Evolutionary conservation across 1,139 yeast species (phyloP).

Genomic region (Scheffersomyces quercinus): DNA sequence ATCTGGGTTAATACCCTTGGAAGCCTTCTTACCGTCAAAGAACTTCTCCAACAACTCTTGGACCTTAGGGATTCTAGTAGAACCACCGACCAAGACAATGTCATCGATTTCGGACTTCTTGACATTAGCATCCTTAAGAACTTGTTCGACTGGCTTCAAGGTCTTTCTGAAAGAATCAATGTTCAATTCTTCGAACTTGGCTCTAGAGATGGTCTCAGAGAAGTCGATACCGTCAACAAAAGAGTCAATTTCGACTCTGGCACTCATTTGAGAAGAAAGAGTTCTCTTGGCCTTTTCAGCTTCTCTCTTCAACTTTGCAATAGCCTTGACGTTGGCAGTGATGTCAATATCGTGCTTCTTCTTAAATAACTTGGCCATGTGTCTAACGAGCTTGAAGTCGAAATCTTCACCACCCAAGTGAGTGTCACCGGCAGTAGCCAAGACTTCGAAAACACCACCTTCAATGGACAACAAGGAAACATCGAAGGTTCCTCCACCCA

Average conservation of each 20-base stretch:
- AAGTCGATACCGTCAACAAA: constrained; percentile 95
- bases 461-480: constrained; percentile 52
- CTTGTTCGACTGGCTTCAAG: constrained; percentile 91
- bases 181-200: constrained; percentile 93
- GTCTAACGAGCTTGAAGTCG: constrained; percentile 84
- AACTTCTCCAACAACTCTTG: constrained; percentile 84
- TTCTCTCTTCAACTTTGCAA: constrained; percentile 90
- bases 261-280: constrained; percentile 83
- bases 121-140: constrained; percentile 83
- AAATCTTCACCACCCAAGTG: constrained; percentile 88
- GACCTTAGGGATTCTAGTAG: constrained; percentile 97
- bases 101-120: constrained; percentile 84
- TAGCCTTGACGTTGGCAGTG: constrained; percentile 70
- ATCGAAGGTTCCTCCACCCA: constrained; percentile 59
- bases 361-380: constrained; percentile 81
- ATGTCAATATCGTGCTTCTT: constrained; percentile 85
- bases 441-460: constrained; percentile 55
- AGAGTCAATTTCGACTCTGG: constrained; percentile 92
- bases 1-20: constrained; percentile 96
- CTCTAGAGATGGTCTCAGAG: constrained; percentile 89
- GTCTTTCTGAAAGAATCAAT: constrained; percentile 85
- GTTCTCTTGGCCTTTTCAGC: constrained; percentile 97
- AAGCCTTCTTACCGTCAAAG: constrained; percentile 91
- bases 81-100: constrained; percentile 95
- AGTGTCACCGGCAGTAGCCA: constrained; percentile 56